Percentiles rank a stretch among this genome's conserved stretches.
Conservation (phyloP, 345 rosid species). For the Citrus sp. region DNA sequence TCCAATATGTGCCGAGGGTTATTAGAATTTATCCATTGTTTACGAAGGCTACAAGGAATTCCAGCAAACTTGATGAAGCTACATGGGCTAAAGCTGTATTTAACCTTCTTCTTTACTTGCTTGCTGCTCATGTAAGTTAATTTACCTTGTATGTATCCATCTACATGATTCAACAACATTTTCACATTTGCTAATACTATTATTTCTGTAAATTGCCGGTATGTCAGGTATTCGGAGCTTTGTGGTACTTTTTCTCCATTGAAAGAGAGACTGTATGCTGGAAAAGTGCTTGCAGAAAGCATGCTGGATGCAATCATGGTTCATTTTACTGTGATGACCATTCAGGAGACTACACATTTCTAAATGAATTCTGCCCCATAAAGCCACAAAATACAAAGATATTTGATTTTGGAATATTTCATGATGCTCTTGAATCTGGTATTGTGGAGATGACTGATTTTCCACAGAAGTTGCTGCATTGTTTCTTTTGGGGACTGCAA, state of each 20-base stretch:
- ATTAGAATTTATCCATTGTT: constrained; percentile 28
- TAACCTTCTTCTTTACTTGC: constrained; percentile 23
- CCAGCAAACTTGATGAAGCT: constrained; percentile 31
- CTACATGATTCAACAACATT: not conserved
- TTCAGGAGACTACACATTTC: not conserved
- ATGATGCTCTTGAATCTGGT: not conserved
- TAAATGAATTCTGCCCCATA: not conserved
- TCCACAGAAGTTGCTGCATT: not conserved
- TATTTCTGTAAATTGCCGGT: not conserved
- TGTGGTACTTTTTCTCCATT: constrained; percentile 4
- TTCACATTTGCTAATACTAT: not conserved
- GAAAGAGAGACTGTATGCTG: constrained; percentile 4
- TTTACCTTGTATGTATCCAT: not conserved
- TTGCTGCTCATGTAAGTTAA: constrained; percentile 39
- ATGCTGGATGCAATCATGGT: not conserved
- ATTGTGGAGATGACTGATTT: not conserved
- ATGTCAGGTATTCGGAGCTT: constrained; percentile 2
- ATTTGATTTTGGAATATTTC: constrained; percentile 4
- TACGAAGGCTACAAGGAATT: constrained; percentile 24
- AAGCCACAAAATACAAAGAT: not conserved
- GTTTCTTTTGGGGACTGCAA: constrained; percentile 1
- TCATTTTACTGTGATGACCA: not conserved
- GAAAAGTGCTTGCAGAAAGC: not conserved
- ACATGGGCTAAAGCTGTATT: constrained; percentile 19
- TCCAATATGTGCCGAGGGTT: constrained; percentile 37